Evolutionary conservation across 2,329 filamentous ascomycete genomes (phyloP), one percentile per base, ranked within the genome.

Genomic region (Cordyceps fumosorosea): DNA sequence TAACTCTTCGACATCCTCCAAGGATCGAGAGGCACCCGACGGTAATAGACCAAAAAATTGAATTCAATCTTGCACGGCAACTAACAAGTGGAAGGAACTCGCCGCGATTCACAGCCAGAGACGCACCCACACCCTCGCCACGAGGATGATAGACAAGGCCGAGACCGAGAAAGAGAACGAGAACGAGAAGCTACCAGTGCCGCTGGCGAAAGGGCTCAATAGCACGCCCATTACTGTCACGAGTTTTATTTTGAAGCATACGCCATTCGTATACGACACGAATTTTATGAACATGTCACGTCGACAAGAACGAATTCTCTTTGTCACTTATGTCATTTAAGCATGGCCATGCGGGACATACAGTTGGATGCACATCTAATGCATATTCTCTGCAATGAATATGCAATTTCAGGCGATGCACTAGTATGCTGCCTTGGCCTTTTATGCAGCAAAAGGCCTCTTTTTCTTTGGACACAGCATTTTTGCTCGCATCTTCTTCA

Each of bases 1-100:
- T n/a, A 63, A 60, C 11, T 63, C 62, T 14, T 63, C 62, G n/a
- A 53, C 56, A 5, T 63, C 62, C 18, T 63, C 62, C 16, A 57
- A 52, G 32, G 62, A 63, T 29, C 50, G 62, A 50, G 62, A 63
- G n/a, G 32, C 12, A 8, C 10, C 42, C 5, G 62, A 63, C 44
- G 57, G 57, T 56, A 62, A 16, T 29, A 37, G 14, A 20, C 32
- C 32, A 26, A 51, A 47, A 32, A 29, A 29, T 29, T 42, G 18
- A 18, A 7, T 42, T 48, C 3, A 10, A 29, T 2, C 3, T n/a
- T 26, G 22, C 32, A 32, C 20, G 0, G 10, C 8, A 16, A 51
- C 50, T 55, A 40, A 61, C 58, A 3, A 22, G 5, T 22, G 14
- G 10, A 47, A 50, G 52, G 32, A 18, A 22, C 59, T 29, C 59